A percentile compares a stretch with the other conserved stretches of the same genome.
Evolutionary conservation across 768 basidiomycete genomes (phyloP).

Genomic region (Lactifluus echinatus): DNA sequence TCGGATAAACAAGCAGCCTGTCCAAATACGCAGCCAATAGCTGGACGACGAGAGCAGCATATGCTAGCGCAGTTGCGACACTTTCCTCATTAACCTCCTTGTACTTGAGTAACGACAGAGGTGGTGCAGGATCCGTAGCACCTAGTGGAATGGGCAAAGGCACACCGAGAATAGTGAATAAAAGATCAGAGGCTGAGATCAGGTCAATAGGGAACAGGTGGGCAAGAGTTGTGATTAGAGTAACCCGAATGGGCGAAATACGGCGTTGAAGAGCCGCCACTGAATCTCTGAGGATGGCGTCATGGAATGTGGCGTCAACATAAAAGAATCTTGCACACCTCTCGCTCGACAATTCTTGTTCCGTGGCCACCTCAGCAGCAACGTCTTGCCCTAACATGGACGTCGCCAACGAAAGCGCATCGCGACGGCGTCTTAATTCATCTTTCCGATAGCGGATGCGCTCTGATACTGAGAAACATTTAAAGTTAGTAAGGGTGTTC

Average conservation of each 20-base stretch:
- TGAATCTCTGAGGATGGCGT: constrained; percentile 34
- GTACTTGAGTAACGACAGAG: constrained; percentile 54
- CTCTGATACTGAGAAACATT: constrained; percentile 31
- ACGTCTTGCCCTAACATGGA: constrained; percentile 31
- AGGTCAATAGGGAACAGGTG: constrained; percentile 87
- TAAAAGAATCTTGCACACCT: constrained; percentile 15
- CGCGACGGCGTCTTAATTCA: constrained; percentile 38
- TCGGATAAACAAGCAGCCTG: constrained; percentile 73
- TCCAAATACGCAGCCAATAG: constrained; percentile 73
- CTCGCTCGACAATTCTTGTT: constrained; percentile 31
- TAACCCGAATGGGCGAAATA: constrained; percentile 47
- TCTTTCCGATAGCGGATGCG: constrained; percentile 37
- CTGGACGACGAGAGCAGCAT: constrained; percentile 80
- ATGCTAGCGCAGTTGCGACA: constrained; percentile 85
- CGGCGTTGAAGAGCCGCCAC: constrained; percentile 39
- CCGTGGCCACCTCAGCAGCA: constrained; percentile 5
- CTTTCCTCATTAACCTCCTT: constrained; percentile 75
- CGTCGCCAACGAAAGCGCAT: constrained; percentile 37
- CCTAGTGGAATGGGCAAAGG: constrained; percentile 85
- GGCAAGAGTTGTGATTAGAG: constrained; percentile 61
- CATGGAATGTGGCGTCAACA: constrained; percentile 15
- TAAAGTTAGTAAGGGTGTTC: constrained; percentile 6
- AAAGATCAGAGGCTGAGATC: constrained; percentile 71
- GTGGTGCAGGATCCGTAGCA: constrained; percentile 74
- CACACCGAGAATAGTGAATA: constrained; percentile 78